A percentile compares a stretch with the other conserved stretches of the same genome.
Evolutionary conservation across 108 stramenopile genomes (phyloP).

Genomic region (Pseudonitzschia delicatissima): DNA sequence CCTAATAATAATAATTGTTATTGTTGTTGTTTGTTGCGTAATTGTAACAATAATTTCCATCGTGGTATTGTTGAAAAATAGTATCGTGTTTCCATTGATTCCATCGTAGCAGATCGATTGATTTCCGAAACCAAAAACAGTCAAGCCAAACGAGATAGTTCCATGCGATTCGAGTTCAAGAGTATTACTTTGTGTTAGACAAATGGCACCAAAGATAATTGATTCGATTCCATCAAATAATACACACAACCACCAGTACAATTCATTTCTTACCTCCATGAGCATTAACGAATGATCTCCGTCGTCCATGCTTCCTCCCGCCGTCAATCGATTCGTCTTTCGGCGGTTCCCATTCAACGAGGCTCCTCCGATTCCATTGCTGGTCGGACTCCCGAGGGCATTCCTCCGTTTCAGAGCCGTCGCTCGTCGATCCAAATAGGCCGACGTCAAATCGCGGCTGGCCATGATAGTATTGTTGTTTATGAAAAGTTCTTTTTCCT

Average conservation of each 20-base stretch:
- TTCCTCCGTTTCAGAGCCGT: constrained; percentile 59
- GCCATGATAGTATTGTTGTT: constrained; percentile 57
- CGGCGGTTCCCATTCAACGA: neutral
- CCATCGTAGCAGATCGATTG: too few species aligned
- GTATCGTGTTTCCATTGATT: too few species aligned
- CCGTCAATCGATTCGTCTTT: constrained; percentile 24
- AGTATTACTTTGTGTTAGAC: too few species aligned
- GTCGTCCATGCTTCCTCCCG: constrained; percentile 17
- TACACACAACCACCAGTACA: neutral
- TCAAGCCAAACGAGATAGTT: too few species aligned
- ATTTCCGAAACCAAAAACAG: too few species aligned
- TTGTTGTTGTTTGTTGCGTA: neutral
- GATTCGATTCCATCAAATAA: too few species aligned
- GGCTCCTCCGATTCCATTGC: constrained; percentile 19
- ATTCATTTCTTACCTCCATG: constrained; percentile 27
- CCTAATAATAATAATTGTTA: constrained; percentile 48
- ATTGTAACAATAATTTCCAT: too few species aligned
- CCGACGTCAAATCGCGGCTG: constrained; percentile 79
- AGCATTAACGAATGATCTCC: constrained; percentile 44
- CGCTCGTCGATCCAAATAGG: constrained; percentile 75
- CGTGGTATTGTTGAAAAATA: too few species aligned
- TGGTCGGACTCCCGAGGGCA: neutral
- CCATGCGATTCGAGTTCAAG: too few species aligned
- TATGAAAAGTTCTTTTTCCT: too few species aligned
- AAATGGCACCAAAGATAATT: too few species aligned